A percentile compares a stretch with the other conserved stretches of the same genome.
Conservation (phyloP, 2,329 filamentous ascomycete genomes). For the Didymella glomerata region DNA sequence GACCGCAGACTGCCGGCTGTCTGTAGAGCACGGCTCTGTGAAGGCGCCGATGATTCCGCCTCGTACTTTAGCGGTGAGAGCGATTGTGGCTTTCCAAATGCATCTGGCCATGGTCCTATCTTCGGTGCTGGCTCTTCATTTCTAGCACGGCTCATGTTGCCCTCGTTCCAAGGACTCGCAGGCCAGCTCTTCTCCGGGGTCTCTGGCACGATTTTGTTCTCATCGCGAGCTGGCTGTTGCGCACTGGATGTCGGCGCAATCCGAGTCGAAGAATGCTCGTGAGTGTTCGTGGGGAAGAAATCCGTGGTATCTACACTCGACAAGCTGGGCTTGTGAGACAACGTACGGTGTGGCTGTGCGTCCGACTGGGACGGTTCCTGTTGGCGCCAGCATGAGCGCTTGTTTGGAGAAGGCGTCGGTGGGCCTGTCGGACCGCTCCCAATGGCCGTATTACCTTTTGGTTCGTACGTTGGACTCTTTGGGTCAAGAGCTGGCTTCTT, state of each 20-base stretch:
- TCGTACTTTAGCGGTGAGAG: constrained; percentile 29
- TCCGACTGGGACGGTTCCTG: constrained; percentile 30
- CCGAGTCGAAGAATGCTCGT: constrained; percentile 52
- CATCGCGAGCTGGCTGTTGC: constrained; percentile 18
- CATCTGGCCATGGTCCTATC: constrained; percentile 44
- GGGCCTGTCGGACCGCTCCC: constrained; percentile 33
- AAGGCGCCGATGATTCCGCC: constrained; percentile 8
- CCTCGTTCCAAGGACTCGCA: constrained; percentile 48
- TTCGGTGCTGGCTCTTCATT: constrained; percentile 35
- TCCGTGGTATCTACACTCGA: constrained; percentile 53
- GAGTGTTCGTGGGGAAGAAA: constrained; percentile 53
- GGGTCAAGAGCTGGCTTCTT: constrained; percentile 49
- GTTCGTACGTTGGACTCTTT: constrained; percentile 53
- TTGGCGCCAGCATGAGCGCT: constrained; percentile 39
- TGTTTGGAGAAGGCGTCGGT: constrained; percentile 47
- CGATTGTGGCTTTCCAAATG: constrained; percentile 38
- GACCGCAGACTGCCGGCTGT: constrained; percentile 17
- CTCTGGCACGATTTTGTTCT: constrained; percentile 33
- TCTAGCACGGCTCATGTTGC: constrained; percentile 31
- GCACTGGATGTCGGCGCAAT: constrained; percentile 35
- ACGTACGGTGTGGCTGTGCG: constrained; percentile 25
- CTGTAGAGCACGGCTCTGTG: constrained; percentile 20
- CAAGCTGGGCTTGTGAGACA: constrained; percentile 48
- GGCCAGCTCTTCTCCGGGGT: constrained; percentile 51
- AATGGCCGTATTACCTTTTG: constrained; percentile 26